Conservation (phyloP, 1,284 basidiomycete genomes). For the Cutaneotrichosporon cyanovorans region DNA sequence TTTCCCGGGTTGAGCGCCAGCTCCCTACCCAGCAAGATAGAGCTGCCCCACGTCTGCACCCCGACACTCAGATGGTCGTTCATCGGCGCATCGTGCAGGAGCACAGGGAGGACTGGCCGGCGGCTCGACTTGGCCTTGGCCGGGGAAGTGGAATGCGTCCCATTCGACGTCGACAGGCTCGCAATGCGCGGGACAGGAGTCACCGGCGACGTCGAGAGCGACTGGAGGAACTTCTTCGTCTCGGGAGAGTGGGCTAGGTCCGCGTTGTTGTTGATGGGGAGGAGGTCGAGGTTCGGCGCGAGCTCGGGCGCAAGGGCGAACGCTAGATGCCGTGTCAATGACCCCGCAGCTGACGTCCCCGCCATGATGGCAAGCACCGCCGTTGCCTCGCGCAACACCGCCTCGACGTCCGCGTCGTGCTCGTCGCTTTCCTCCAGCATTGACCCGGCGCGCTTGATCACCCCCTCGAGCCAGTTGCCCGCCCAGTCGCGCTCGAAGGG, state of each 20-base stretch:
- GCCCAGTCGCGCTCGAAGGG: constrained; percentile 46
- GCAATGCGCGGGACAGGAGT: constrained; percentile 17
- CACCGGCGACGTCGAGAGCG: constrained; percentile 29
- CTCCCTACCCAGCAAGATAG: constrained; percentile 71
- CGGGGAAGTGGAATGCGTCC: constrained; percentile 5
- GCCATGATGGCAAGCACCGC: constrained; percentile 59
- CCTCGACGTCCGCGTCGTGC: constrained; percentile 8
- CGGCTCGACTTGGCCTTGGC: background rate
- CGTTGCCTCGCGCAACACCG: constrained; percentile 50
- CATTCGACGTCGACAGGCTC: background rate
- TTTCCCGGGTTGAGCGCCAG: constrained; percentile 55
- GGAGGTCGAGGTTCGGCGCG: constrained; percentile 22
- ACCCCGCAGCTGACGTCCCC: constrained; percentile 50
- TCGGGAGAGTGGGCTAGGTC: constrained; percentile 25
- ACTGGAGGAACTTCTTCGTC: constrained; percentile 31
- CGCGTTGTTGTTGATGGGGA: no score
- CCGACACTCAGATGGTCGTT: constrained; percentile 70
- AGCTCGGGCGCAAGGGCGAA: constrained; percentile 37
- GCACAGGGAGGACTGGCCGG: constrained; percentile 44
- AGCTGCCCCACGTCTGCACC: constrained; percentile 84
- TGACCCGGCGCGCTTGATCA: constrained; percentile 37
- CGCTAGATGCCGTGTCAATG: constrained; percentile 38
- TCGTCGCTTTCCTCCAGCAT: constrained; percentile 23
- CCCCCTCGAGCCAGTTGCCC: constrained; percentile 42
- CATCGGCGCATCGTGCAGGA: constrained; percentile 65